phyloP scores from a whole-genome alignment of 1,284 basidiomycete species.

The Austroboletus niveus region DNA sequence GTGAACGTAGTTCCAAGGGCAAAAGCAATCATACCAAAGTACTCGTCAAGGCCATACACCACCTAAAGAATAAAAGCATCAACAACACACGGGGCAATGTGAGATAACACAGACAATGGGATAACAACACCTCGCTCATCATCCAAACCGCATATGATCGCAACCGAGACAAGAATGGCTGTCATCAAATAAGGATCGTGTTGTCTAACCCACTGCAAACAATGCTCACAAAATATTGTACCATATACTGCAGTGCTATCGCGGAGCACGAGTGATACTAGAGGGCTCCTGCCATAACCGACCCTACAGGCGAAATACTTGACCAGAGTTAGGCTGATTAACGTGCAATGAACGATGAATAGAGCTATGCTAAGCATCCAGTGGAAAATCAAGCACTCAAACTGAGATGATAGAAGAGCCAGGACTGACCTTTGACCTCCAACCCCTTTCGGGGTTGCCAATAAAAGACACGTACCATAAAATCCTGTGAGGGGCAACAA shows the following conservation, averaged over 20 bases:
- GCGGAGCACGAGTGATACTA: slow-evolving; percentile 23
- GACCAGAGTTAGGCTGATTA: slow-evolving; percentile 16
- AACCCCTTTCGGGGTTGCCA: not conserved
- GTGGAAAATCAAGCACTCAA: not conserved
- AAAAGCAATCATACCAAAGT: slow-evolving; percentile 10
- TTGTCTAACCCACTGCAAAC: not conserved
- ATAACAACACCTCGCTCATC: slow-evolving; percentile 9
- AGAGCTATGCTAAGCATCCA: slow-evolving; percentile 10
- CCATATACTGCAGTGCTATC: slow-evolving; percentile 15
- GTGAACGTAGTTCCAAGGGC: not conserved
- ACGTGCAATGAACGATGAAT: slow-evolving; percentile 18
- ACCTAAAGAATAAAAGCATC: slow-evolving; percentile 11
- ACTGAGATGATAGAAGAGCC: not conserved
- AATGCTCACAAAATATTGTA: slow-evolving; percentile 7
- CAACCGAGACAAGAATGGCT: slow-evolving; percentile 12
- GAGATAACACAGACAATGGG: slow-evolving; percentile 17
- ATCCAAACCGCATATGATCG: slow-evolving; percentile 5
- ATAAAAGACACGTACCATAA: slow-evolving; percentile 14
- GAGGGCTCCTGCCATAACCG: slow-evolving; percentile 16
- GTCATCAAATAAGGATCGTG: slow-evolving; percentile 2
- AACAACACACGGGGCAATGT: slow-evolving; percentile 1
- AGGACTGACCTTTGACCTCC: slow-evolving; percentile 12
- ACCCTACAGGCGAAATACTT: slow-evolving; percentile 17
- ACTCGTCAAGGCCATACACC: slow-evolving; percentile 8
- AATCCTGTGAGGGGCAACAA: not conserved